A percentile compares a stretch with the other conserved stretches of the same genome.
Evolutionary conservation across 169 alveolate genomes (phyloP).

Genomic region (Babesia bovis): DNA sequence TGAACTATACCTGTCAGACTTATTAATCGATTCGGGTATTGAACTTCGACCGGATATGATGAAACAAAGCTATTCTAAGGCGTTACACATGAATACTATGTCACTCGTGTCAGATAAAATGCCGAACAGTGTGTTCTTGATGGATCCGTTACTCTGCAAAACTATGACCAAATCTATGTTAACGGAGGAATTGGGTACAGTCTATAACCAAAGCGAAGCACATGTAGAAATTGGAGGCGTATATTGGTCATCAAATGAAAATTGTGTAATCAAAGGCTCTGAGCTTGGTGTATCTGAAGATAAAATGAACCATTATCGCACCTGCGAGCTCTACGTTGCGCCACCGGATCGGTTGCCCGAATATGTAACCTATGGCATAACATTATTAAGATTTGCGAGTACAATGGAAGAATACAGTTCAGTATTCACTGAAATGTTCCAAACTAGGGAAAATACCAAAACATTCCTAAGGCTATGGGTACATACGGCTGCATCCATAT

Average conservation of each 20-base stretch:
- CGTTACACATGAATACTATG: slow-evolving; percentile 20
- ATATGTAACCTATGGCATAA: slow-evolving; percentile 26
- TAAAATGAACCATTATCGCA: slow-evolving; percentile 8
- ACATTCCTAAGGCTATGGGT: slow-evolving; percentile 42
- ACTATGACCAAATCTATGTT: slow-evolving; percentile 21
- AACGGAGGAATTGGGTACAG: slow-evolving; percentile 14
- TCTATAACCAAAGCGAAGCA: slow-evolving; percentile 13
- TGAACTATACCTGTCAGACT: slow-evolving; percentile 18
- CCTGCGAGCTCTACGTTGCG: slow-evolving; percentile 21
- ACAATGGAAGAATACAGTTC: not conserved
- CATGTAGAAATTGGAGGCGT: slow-evolving; percentile 17
- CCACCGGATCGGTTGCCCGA: slow-evolving; percentile 57
- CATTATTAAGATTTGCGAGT: slow-evolving; percentile 15
- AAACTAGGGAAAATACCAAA: slow-evolving; percentile 1
- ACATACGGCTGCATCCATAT: slow-evolving; percentile 27
- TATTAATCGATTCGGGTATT: not conserved
- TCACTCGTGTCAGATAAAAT: not conserved
- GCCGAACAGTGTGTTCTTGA: slow-evolving; percentile 15
- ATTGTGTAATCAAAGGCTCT: not conserved
- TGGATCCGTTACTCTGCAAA: not conserved
- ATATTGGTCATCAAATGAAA: slow-evolving; percentile 20
- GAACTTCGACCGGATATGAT: slow-evolving; percentile 4
- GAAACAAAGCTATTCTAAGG: slow-evolving; percentile 30
- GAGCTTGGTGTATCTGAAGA: slow-evolving; percentile 42
- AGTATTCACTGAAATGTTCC: slow-evolving; percentile 15